Percentiles rank a stretch among this genome's conserved stretches.
Conservation (phyloP, 805 yeast genomes). For the Ogataea trehalophila region DNA sequence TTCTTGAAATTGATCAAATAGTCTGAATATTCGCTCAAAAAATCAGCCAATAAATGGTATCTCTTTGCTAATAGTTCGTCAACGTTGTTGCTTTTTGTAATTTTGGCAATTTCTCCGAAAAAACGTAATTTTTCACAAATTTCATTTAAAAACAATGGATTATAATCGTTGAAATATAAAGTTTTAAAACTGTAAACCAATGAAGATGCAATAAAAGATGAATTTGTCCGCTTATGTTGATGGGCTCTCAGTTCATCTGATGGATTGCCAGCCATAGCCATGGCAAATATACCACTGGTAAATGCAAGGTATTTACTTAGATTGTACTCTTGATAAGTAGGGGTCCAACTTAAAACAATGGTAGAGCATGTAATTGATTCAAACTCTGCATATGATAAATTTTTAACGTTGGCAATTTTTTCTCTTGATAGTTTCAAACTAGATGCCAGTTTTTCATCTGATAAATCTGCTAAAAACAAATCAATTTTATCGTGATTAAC, state of each 20-base stretch:
- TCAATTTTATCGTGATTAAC: neutral
- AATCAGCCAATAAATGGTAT: neutral
- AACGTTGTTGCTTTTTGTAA: neutral
- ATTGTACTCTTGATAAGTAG: conserved; percentile 10
- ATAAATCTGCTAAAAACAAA: conserved; percentile 1
- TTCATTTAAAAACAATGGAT: conserved; percentile 12
- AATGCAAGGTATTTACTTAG: conserved; percentile 7
- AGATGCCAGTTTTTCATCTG: conserved; percentile 1
- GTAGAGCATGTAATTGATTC: conserved; percentile 12
- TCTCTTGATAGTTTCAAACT: conserved; percentile 6
- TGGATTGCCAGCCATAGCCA: conserved; percentile 10
- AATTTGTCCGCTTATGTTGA: conserved; percentile 1
- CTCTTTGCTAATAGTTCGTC: neutral
- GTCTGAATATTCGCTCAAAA: conserved; percentile 5
- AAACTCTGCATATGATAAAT: conserved; percentile 9
- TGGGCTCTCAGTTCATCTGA: neutral
- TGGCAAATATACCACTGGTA: conserved; percentile 17
- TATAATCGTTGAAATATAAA: conserved; percentile 13
- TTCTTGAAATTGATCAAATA: conserved; percentile 1
- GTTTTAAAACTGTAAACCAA: conserved; percentile 13
- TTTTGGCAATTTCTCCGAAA: conserved; percentile 4
- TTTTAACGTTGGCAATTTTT: conserved; percentile 5
- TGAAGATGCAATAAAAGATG: conserved; percentile 11
- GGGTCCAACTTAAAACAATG: conserved; percentile 7
- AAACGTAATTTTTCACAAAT: conserved; percentile 5